Evolutionary conservation across 225 moss, liverwort and hornwort species (phyloP).

Genomic region (Rhytidiadelphus loreus): DNA sequence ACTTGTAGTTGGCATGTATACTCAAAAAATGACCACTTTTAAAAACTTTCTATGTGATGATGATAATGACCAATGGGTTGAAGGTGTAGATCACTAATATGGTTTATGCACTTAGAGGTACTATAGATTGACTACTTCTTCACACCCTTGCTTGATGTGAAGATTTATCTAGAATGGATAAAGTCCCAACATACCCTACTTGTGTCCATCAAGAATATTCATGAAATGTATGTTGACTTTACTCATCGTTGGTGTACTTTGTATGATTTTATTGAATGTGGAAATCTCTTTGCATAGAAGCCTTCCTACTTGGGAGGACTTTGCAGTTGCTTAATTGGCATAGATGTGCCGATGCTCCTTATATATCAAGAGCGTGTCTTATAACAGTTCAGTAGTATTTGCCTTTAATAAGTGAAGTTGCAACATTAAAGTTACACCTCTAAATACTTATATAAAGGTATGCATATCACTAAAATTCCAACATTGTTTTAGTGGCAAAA

Average conservation of each 20-base stretch:
- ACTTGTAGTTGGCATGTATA: not conserved
- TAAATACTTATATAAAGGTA: not conserved
- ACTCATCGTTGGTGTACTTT: too few relatives aligned
- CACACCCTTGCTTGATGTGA: not conserved
- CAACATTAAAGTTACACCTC: not conserved
- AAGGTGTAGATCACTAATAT: not conserved
- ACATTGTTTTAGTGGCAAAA: fast-evolving
- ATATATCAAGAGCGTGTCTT: too few relatives aligned
- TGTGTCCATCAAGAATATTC: not conserved
- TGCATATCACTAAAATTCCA: not conserved
- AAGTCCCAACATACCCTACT: not conserved
- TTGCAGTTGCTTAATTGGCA: too few relatives aligned
- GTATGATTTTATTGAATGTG: too few relatives aligned
- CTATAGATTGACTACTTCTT: not conserved
- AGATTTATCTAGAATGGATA: not conserved
- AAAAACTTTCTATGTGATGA: not conserved
- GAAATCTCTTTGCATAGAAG: too few relatives aligned
- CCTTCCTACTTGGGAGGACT: too few relatives aligned
- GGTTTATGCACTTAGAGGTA: not conserved
- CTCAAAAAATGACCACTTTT: not conserved
- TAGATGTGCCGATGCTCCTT: too few relatives aligned
- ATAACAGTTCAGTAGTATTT: not conserved
- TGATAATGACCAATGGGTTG: not conserved
- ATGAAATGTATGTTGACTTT: not conserved
- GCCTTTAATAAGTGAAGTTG: not conserved